Evolutionary conservation across 2,329 filamentous ascomycete genomes (phyloP), one percentile per base, ranked within the genome.

Genomic region (Ophiostoma angusticollis): DNA sequence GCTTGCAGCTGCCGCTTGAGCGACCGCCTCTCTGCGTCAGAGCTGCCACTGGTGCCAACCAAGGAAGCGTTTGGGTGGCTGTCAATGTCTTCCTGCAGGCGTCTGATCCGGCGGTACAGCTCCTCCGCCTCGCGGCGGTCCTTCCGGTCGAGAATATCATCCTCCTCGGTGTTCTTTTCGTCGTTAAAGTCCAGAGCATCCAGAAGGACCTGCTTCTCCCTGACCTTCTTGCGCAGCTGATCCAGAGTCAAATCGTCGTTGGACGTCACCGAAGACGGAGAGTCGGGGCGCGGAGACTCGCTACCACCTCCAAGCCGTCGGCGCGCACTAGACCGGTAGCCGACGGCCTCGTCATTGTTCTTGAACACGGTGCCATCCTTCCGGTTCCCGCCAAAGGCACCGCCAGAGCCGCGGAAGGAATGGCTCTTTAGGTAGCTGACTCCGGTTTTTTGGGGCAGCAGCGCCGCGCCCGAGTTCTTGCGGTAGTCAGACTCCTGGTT

Each of bases 341-440:
- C 86, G 51, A 93, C 74, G 43, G 86, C 81, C 49, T 94, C 85
- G 51, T 94, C 86, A 49, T 96, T 91, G 55, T 96, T 95, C 55
- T 93, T 89, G 62, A 89, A 98, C 3, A 96, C 82, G 0, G 91
- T 98, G 3, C 83, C 91, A 62, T 98, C 91, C 58, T 96, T 96
- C 35, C 87, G 81, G 27, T 72, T 73, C 31, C 64, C 64, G 31
- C 66, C 67, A 35, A 69, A 62, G 2, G 71, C 70, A 25, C 68
- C 70, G 21, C 70, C 69, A 18, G 68, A 68, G 13, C 76, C 74
- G 41, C 79, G 76, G 68, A 98, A 93, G 0, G 91, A 98, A 50
- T 93, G 89, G 40, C 76, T 87, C 62, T 98, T 98, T 51, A 96
- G 72, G 53, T 96, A 96, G 62, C 89, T 96, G 14, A 98, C 87